These are phyloP conservation scores for Sutorius australiensis DNA, from an alignment of 768 basidiomycete genomes.

Conservation along the genomic window DNA sequence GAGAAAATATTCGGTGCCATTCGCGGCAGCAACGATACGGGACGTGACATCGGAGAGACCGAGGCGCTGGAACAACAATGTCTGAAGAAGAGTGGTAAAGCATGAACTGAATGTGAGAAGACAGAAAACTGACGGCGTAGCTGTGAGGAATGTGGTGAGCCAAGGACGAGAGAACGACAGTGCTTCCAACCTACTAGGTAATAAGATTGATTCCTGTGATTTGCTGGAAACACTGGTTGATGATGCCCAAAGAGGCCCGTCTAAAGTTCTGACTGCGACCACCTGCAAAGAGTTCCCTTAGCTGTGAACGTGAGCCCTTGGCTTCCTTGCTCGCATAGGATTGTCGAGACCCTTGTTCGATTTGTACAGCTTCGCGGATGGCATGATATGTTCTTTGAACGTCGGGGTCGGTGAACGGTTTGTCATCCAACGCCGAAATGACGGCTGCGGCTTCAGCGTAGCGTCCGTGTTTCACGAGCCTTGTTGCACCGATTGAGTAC, in stretches of 20 bases:
- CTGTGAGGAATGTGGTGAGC: constrained; percentile 14
- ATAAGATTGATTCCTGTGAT: constrained; percentile 66
- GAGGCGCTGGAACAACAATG: constrained; percentile 54
- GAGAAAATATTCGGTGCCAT: constrained; percentile 69
- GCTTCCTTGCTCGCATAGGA: neutral
- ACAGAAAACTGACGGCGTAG: constrained; percentile 27
- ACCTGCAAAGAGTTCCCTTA: constrained; percentile 52
- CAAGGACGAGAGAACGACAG: constrained; percentile 12
- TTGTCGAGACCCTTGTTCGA: constrained; percentile 32
- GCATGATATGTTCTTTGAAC: constrained; percentile 52
- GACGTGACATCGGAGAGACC: constrained; percentile 56
- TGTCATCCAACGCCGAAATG: constrained; percentile 59
- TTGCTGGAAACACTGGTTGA: constrained; percentile 66
- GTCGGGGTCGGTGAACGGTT: constrained; percentile 40
- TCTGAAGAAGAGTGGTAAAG: constrained; percentile 26
- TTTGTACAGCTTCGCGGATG: constrained; percentile 49
- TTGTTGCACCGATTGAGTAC: constrained; percentile 14
- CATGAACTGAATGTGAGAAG: neutral
- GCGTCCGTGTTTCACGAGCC: constrained; percentile 55
- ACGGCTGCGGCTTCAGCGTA: constrained; percentile 56
- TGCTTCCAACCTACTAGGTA: constrained; percentile 47
- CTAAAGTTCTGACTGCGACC: constrained; percentile 62
- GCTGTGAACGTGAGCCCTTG: constrained; percentile 20
- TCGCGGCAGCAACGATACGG: constrained; percentile 60
- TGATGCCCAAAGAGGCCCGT: constrained; percentile 50